Conservation (phyloP, 305 asterid species). For the Fraxinus xanthoxyloides region DNA sequence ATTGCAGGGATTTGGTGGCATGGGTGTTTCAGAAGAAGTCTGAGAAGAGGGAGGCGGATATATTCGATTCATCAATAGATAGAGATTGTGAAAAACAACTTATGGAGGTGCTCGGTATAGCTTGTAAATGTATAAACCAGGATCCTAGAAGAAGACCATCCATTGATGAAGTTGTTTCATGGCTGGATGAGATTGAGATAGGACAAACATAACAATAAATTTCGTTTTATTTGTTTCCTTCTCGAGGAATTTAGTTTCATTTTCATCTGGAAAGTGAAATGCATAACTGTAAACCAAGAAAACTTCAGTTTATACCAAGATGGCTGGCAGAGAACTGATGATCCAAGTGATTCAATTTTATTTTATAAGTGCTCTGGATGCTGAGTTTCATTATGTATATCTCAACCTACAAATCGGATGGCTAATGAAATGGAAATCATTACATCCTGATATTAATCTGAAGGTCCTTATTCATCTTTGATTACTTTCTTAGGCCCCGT, state of each 20-base stretch:
- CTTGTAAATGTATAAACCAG: slow-evolving; percentile 76
- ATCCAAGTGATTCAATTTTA: neutral
- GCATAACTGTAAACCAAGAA: neutral
- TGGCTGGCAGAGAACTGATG: neutral
- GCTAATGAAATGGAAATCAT: neutral
- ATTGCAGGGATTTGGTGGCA: slow-evolving; percentile 47
- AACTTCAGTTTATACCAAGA: neutral
- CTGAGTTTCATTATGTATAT: neutral
- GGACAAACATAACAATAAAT: slow-evolving; percentile 40
- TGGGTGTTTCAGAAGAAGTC: neutral
- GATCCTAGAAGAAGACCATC: slow-evolving; percentile 84
- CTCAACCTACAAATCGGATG: neutral
- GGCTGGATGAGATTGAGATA: slow-evolving; percentile 70
- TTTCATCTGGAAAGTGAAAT: slow-evolving; percentile 1
- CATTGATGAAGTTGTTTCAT: slow-evolving; percentile 42
- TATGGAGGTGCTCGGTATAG: slow-evolving; percentile 67
- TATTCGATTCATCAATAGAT: neutral
- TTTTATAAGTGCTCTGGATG: neutral
- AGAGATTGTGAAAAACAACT: slow-evolving; percentile 29
- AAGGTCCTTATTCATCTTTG: neutral
- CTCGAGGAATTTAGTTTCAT: neutral
- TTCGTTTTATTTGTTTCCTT: neutral
- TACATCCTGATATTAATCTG: neutral
- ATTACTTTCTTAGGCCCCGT: neutral
- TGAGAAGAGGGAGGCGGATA: neutral